Conservation (phyloP, 129 eudicot species). For the Mikania micrantha region DNA sequence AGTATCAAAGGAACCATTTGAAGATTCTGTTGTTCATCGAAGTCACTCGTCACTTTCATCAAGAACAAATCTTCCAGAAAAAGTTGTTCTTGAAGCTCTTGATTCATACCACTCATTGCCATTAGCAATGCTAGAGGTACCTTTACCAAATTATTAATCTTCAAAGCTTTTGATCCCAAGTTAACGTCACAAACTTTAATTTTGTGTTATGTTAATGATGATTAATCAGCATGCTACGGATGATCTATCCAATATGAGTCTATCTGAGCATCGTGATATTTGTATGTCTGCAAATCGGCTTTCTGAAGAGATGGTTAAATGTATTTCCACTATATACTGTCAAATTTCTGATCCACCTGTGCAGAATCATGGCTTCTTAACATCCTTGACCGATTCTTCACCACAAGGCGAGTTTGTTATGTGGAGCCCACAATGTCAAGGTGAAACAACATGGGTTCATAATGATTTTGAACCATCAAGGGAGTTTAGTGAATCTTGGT, state of each 20-base stretch:
- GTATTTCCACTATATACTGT: conserved; percentile 58
- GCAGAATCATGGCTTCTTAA: conserved; percentile 26
- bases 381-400: conserved; percentile 36
- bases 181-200: background rate
- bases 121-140: conserved; percentile 73
- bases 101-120: conserved; percentile 71
- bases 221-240: conserved; percentile 36
- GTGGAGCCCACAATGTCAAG: conserved; percentile 44
- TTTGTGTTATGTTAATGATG: background rate
- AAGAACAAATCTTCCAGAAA: conserved; percentile 38
- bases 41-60: conserved; percentile 74
- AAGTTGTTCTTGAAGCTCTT: conserved; percentile 36
- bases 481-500: conserved; percentile 51
- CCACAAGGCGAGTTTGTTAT: conserved; percentile 28
- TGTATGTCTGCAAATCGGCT: conserved; percentile 57
- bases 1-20: conserved; percentile 17
- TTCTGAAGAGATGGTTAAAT: conserved; percentile 80
- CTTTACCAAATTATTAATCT: background rate
- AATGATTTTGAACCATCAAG: conserved; percentile 27
- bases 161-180: background rate
- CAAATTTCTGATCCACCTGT: conserved; percentile 61
- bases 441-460: conserved; percentile 25
- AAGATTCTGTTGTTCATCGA: conserved; percentile 48
- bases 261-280: conserved; percentile 38
- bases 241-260: conserved; percentile 34